Conservation (phyloP, 768 basidiomycete genomes). For the Pisolithus albus region DNA sequence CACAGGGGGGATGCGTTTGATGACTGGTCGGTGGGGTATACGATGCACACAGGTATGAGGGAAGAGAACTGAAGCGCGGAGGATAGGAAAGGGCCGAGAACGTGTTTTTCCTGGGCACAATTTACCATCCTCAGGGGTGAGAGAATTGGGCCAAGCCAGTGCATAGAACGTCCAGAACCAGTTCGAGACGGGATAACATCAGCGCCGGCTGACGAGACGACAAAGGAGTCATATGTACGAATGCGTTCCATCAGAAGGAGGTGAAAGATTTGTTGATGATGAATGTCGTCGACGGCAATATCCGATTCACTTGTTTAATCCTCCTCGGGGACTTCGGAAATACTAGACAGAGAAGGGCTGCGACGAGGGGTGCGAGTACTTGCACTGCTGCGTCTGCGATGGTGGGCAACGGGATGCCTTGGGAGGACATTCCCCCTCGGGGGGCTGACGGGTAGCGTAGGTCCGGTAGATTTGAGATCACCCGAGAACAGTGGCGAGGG, state of each 20-base stretch:
- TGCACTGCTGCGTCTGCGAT: conserved; percentile 25
- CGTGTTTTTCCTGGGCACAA: background rate
- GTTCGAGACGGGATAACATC: conserved; percentile 3
- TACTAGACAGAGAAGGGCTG: conserved; percentile 26
- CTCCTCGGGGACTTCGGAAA: conserved; percentile 28
- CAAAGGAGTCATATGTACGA: background rate
- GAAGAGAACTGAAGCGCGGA: background rate
- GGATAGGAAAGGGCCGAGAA: background rate
- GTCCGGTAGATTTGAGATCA: conserved; percentile 19
- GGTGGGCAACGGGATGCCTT: conserved; percentile 18
- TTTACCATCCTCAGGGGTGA: conserved; percentile 9
- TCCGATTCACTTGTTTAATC: conserved; percentile 10
- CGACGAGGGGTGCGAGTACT: conserved; percentile 27
- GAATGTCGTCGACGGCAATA: background rate
- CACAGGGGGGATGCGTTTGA: conserved; percentile 21
- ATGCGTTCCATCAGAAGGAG: background rate
- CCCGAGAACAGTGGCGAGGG: conserved; percentile 26
- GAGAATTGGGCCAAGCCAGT: background rate
- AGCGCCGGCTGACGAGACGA: background rate
- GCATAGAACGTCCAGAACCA: conserved; percentile 1
- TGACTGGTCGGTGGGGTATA: conserved; percentile 19
- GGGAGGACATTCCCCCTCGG: conserved; percentile 3
- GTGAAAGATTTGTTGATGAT: background rate
- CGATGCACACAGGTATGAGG: conserved; percentile 24
- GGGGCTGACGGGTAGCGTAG: conserved; percentile 6